Percentiles rank a stretch among this genome's conserved stretches.
phyloP scores from a whole-genome alignment of 495 filamentous ascomycete genomes.

The Parmelia sp. region DNA sequence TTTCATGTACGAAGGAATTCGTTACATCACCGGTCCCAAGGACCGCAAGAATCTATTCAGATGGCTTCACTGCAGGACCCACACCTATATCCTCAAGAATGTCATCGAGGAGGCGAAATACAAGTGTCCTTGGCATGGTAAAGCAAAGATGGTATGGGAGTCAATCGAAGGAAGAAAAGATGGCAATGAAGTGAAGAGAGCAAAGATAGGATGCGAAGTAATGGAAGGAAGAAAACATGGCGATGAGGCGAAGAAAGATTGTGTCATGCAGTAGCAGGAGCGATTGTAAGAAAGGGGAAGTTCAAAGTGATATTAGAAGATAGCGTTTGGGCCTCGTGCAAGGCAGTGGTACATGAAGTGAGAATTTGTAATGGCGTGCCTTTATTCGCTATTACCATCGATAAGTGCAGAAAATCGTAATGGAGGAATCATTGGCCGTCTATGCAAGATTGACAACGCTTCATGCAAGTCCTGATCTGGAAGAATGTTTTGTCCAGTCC shows the following conservation, averaged over 20 bases:
- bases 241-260: not conserved
- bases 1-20: not conserved
- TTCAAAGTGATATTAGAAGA: not conserved
- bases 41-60: not conserved
- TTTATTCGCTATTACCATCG: too few species aligned
- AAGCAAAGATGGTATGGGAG: not conserved
- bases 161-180: not conserved
- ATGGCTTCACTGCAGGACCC: not conserved
- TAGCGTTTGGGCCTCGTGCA: not conserved
- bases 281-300: not conserved
- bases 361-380: too few species aligned
- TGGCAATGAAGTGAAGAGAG: too few species aligned
- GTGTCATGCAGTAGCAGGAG: not conserved
- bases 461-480: too few species aligned
- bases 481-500: too few species aligned
- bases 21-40: not conserved
- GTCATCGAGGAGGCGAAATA: not conserved
- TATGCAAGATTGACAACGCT: too few species aligned
- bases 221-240: not conserved
- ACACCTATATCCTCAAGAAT: not conserved
- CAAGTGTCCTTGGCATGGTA: not conserved
- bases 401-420: too few species aligned
- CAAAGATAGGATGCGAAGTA: too few species aligned
- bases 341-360: not conserved
- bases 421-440: too few species aligned